Conservation (phyloP, 768 basidiomycete species). For the Chalciporus piperatus region DNA sequence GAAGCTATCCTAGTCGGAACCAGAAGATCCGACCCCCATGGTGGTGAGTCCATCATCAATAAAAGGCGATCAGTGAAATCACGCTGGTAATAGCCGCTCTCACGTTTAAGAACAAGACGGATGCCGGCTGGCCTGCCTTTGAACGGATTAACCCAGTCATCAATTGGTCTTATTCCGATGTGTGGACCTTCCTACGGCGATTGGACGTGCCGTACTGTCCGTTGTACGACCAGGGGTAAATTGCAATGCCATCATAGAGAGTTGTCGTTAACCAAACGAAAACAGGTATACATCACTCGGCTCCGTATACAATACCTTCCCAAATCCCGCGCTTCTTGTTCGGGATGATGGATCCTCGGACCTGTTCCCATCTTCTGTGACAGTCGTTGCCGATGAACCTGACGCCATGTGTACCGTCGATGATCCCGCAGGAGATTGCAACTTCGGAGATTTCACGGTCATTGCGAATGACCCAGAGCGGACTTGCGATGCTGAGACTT, state of each 20-base stretch:
- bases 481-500: slow-evolving; percentile 17
- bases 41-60: slow-evolving; percentile 57
- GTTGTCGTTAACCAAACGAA: background rate
- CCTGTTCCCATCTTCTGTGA: slow-evolving; percentile 18
- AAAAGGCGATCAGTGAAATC: background rate
- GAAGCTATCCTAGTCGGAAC: slow-evolving; percentile 89
- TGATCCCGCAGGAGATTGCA: background rate
- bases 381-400: slow-evolving; percentile 21
- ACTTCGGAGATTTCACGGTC: slow-evolving; percentile 10
- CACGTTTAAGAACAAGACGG: slow-evolving; percentile 73
- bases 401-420: slow-evolving; percentile 16
- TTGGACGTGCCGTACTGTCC: slow-evolving; percentile 82
- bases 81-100: slow-evolving; percentile 54
- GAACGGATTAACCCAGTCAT: slow-evolving; percentile 94
- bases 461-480: slow-evolving; percentile 19
- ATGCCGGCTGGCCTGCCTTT: slow-evolving; percentile 85
- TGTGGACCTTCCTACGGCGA: slow-evolving; percentile 82
- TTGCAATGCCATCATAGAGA: slow-evolving; percentile 3
- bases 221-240: slow-evolving; percentile 89
- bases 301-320: slow-evolving; percentile 91
- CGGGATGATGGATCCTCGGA: slow-evolving; percentile 8
- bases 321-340: slow-evolving; percentile 75
- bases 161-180: slow-evolving; percentile 87
- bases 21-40: slow-evolving; percentile 87
- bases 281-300: slow-evolving; percentile 95